Conservation (phyloP, 1,139 yeast species). For the Hansenula anomala region DNA sequence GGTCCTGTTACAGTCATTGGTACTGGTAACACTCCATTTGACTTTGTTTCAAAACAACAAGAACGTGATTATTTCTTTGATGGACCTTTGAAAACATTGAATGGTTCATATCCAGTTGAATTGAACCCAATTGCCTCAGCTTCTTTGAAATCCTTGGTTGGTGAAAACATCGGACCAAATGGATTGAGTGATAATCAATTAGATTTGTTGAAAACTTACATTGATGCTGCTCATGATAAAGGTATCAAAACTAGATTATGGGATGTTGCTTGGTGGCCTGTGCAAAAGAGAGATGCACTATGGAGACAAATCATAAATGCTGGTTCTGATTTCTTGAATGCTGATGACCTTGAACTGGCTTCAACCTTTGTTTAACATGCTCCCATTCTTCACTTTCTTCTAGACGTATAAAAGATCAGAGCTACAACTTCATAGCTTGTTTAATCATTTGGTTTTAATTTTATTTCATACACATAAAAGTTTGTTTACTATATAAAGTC, state of each 20-base stretch:
- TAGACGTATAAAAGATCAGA: too few relatives aligned
- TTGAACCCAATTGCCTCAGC: constrained; percentile 22
- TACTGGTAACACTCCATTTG: constrained; percentile 40
- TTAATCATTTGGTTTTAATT: too few relatives aligned
- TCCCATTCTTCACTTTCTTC: too few relatives aligned
- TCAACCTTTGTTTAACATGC: constrained; percentile 7
- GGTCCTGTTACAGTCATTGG: constrained; percentile 44
- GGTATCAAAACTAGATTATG: constrained; percentile 42
- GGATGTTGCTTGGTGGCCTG: constrained; percentile 52
- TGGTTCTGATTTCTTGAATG: constrained; percentile 41
- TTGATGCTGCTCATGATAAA: constrained; percentile 32
- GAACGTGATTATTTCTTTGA: constrained; percentile 20
- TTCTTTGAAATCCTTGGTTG: constrained; percentile 13
- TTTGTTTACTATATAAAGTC: too few relatives aligned
- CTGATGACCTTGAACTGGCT: constrained; percentile 36
- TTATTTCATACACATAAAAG: neutral
- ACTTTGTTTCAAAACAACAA: constrained; percentile 15
- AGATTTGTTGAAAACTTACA: constrained; percentile 21
- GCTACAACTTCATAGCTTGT: too few relatives aligned
- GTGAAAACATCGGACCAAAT: constrained; percentile 8
- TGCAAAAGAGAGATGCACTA: constrained; percentile 29
- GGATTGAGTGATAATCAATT: constrained; percentile 26
- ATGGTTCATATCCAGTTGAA: constrained; percentile 13
- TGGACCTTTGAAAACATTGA: constrained; percentile 17
- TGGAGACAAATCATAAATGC: constrained; percentile 35